Evolutionary conservation across 495 filamentous ascomycete genomes (phyloP), one percentile per base, ranked within the genome.

Genomic region (Daldinia bambusicola): DNA sequence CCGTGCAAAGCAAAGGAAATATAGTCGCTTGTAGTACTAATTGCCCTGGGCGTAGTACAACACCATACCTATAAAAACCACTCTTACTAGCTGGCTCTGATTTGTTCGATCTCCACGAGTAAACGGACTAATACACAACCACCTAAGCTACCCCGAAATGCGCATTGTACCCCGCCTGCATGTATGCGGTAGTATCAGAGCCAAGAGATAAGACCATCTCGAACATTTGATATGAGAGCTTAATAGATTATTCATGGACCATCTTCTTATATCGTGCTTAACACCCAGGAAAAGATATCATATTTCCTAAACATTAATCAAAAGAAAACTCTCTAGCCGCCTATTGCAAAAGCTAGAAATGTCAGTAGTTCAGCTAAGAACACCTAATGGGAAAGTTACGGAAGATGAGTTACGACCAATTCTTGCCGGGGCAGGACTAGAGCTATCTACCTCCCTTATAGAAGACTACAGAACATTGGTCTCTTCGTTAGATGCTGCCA

Each of bases 351-450:
- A 6, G 4, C 37, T 41, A 38, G 31, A 18, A 18, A 72, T 72
- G 75, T 63, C 72, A 32, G 31, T 62, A 4, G 22, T 69, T 41
- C 53, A 61, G 16, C 16, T 57, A 3, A 38, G 38, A 41, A 50
- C 52, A 6, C 16, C 58, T 16, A 9, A 51, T 3, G 26, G 16
- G 6, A 55, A n/a, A 16, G 67, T 75, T 4, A 56, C 64, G 0
- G 55, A 45, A 12, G 62, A 74, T 37, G 70, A 75, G 3, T 48
- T 77, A 22, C 53, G 36, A 20, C 65, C 73, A 1, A 6, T 77
- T 4, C 18, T 77, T 14, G 12, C 60, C 13, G 57, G 71, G 14
- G 70, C 70, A n/a, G 75, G 73, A 2, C 55, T 77, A n/a, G 60
- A 71, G 20, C 53, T 77, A 9, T 50, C 57, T 1, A 34, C 67